phyloP scores from a whole-genome alignment of 2,329 filamentous ascomycete species.

The Fusarium redolens region DNA sequence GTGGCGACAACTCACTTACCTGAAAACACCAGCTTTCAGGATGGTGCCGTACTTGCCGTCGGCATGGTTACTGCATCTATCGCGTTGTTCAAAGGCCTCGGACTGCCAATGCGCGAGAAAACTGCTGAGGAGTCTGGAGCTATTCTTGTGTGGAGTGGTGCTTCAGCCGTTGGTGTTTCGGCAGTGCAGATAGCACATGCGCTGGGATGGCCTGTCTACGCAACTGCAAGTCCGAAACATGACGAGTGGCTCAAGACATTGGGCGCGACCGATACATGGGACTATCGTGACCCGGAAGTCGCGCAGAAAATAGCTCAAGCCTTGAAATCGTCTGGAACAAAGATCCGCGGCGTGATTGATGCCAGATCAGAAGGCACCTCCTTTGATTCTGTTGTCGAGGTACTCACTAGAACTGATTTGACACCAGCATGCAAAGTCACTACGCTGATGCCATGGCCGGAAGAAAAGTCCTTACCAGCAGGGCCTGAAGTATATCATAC shows the following conservation, averaged over 20 bases:
- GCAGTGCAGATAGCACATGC: constrained; percentile 27
- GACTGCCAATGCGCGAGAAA: constrained; percentile 22
- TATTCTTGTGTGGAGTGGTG: constrained; percentile 49
- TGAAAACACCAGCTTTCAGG: constrained; percentile 38
- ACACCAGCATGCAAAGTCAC: fast-evolving
- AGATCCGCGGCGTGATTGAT: not conserved
- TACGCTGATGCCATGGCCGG: not conserved
- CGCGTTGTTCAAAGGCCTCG: not conserved
- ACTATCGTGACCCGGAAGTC: not conserved
- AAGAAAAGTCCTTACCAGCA: fast-evolving
- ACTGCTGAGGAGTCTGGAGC: constrained; percentile 37
- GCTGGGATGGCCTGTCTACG: constrained; percentile 20
- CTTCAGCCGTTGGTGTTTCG: constrained; percentile 36
- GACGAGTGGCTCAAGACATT: constrained; percentile 9
- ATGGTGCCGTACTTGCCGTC: constrained; percentile 11
- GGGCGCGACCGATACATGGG: not conserved
- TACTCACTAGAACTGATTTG: fast-evolving
- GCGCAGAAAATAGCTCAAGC: not conserved
- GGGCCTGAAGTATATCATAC: not conserved
- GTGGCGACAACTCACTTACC: fast-evolving
- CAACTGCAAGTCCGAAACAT: constrained; percentile 23
- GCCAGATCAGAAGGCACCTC: not conserved
- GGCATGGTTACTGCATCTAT: constrained; percentile 4
- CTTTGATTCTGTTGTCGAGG: fast-evolving
- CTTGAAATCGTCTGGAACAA: fast-evolving